A percentile compares a stretch with the other conserved stretches of the same genome.
These are phyloP conservation scores for Globisporangium cystogenes DNA, from an alignment of 352 stramenopile species.

Conservation along the genomic window DNA sequence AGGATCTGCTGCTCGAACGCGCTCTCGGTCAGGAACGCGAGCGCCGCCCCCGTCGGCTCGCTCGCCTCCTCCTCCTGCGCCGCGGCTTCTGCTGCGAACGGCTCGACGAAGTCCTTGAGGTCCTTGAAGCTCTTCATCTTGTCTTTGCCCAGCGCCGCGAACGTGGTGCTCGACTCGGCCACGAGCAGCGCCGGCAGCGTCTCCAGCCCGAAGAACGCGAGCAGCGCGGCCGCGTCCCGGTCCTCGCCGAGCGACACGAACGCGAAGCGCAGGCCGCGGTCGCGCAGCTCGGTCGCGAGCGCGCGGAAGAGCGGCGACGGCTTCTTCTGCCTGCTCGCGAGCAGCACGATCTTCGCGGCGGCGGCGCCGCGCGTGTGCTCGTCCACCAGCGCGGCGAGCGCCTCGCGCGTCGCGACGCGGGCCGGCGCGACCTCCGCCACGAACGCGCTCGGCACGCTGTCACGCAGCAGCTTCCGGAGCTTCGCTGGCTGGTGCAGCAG, in stretches of 20 bases:
- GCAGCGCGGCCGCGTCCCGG: slow-evolving; percentile 26
- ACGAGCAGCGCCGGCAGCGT: slow-evolving; percentile 43
- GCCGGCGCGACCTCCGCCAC: slow-evolving; percentile 26
- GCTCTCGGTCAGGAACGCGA: slow-evolving; percentile 32
- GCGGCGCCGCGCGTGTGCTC: slow-evolving; percentile 8
- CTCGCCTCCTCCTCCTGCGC: neutral
- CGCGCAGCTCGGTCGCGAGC: slow-evolving; percentile 50
- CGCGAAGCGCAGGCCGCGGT: slow-evolving; percentile 41
- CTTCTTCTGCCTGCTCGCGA: slow-evolving; percentile 62
- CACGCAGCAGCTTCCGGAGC: slow-evolving; percentile 56
- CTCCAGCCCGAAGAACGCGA: slow-evolving; percentile 24
- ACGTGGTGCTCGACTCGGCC: slow-evolving; percentile 29
- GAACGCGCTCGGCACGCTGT: slow-evolving; percentile 49
- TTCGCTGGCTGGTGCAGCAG: slow-evolving; percentile 42
- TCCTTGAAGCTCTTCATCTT: slow-evolving; percentile 54
- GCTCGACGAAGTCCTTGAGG: slow-evolving; percentile 47
- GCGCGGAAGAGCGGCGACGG: slow-evolving; percentile 55
- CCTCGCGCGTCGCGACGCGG: slow-evolving; percentile 12
- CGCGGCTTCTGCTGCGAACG: slow-evolving; percentile 14
- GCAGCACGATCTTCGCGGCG: slow-evolving; percentile 29
- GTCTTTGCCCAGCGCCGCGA: slow-evolving; percentile 22
- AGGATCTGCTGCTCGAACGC: slow-evolving; percentile 53
- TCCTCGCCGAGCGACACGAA: slow-evolving; percentile 38
- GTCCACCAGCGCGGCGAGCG: slow-evolving; percentile 20
- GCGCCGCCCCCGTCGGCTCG: neutral